Evolutionary conservation across 768 basidiomycete species (phyloP).

Genomic region (Naematelia encephala): DNA sequence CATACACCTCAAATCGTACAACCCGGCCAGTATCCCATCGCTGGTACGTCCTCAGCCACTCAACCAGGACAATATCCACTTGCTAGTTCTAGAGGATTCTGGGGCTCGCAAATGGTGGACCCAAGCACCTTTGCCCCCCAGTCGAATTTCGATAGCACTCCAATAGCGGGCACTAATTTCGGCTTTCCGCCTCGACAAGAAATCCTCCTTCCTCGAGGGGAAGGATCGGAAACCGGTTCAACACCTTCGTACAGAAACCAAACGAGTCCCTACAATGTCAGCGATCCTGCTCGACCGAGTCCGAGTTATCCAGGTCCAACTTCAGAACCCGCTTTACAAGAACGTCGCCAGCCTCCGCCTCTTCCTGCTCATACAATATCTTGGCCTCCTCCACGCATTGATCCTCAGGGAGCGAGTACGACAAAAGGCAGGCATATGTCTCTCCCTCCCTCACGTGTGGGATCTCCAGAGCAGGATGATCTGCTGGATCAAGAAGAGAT

Average conservation of each 20-base stretch:
- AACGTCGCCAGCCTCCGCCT: background rate
- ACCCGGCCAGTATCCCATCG: background rate
- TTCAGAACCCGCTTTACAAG: background rate
- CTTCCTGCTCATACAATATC: background rate
- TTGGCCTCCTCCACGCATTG: background rate
- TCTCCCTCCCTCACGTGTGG: slow-evolving; percentile 40
- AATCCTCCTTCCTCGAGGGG: background rate
- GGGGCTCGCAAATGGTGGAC: background rate
- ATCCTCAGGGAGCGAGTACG: background rate
- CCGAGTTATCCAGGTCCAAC: background rate
- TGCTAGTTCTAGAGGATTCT: background rate
- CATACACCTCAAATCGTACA: background rate
- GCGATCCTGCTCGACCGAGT: background rate
- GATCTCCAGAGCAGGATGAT: slow-evolving; percentile 64
- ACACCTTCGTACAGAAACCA: background rate
- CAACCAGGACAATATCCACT: background rate
- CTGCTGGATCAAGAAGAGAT: slow-evolving; percentile 59
- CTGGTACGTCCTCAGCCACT: background rate
- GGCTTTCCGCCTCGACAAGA: slow-evolving; percentile 3
- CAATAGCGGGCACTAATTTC: background rate
- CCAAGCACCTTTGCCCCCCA: background rate
- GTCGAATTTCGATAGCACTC: background rate
- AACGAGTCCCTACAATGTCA: background rate
- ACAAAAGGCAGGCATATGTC: slow-evolving; percentile 22
- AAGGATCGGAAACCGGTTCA: background rate